Base-by-base conservation (phyloP, 164 flowering plant species). In the Piper longum region DNA sequence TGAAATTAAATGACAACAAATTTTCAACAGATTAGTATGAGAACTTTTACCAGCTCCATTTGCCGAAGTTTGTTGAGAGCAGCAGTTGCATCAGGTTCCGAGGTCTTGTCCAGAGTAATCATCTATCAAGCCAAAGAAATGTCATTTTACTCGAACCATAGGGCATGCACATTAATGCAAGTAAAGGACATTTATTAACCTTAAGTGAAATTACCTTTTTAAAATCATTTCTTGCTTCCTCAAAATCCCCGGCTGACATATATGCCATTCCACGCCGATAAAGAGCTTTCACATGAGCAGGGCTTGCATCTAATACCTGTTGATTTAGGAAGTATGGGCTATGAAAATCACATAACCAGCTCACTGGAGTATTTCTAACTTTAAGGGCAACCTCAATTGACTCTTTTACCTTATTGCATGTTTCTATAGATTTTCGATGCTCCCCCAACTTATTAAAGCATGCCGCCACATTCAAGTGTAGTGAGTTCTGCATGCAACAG, bases 181-280 rank as follows among this genome's bases (percentile, higher is more conserved):
- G 62, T 7, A 11, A 69, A 41, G 43, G n/a, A 17, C 41, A 51
- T 44, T 62, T 7, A 45, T 67, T 4, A 12, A 60, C 41, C 3
- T 17, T 7, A 48, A 5, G 60, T 39, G 54, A 26, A 1, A 51
- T 36, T 80, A 87, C 98, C 88, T 56, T 84, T 54, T 83, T 67
- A 73, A 89, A 89, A 74, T 92, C 95, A 57, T 7, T 73, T 75
- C 82, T 83, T 66, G 99, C 97, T 74, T 95, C 96, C 64, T 88
- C 89, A 69, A 84, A 95, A 68, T 95, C 97, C 78, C 93, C 99
- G 62, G 72, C 83, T 51, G 81, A 72, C 91, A 91, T 83, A 80
- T 82, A 82, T 41, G 97, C 97, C 92, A 91, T 86, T 72, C 97
- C 99, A 71, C 97, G 96, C 19, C 97, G 89, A 71, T 95, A 95